Evolutionary conservation across 495 filamentous ascomycete genomes (phyloP).

Genomic region (Talaromyces ruber): DNA sequence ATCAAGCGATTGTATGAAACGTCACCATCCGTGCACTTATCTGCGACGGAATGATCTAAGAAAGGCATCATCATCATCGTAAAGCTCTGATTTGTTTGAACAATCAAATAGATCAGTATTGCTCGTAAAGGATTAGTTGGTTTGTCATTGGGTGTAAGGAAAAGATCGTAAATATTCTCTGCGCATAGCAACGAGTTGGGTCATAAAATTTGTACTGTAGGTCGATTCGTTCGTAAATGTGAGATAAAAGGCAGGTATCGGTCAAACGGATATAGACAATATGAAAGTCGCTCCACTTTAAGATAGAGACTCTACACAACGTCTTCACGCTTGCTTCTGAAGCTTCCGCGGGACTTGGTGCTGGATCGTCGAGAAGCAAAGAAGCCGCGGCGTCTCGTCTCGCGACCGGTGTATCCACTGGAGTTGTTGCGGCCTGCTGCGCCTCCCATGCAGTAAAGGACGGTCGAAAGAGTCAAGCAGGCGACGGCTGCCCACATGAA

Average conservation of each 20-base stretch:
- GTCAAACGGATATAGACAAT: not conserved
- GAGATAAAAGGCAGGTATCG: not conserved
- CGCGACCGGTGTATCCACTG: conserved; percentile 31
- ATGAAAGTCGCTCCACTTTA: not conserved
- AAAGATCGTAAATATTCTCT: not conserved
- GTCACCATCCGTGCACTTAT: not conserved
- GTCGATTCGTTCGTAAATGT: not conserved
- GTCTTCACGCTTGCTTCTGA: conserved; percentile 20
- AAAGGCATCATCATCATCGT: not conserved
- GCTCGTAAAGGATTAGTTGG: not conserved
- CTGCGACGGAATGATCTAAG: not conserved
- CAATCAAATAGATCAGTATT: not conserved
- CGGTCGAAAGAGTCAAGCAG: conserved; percentile 58
- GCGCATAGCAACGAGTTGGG: not conserved
- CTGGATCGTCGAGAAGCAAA: conserved; percentile 29
- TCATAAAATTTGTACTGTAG: not conserved
- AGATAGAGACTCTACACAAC: not conserved
- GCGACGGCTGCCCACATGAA: conserved; percentile 80
- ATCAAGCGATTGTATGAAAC: not conserved
- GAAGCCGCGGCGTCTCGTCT: conserved; percentile 33
- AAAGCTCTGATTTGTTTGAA: not conserved
- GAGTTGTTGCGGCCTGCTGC: conserved; percentile 24
- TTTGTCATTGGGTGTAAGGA: not conserved
- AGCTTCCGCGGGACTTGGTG: conserved; percentile 15
- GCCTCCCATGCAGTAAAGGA: conserved; percentile 58